Conservation (phyloP, 2,329 filamentous ascomycete genomes). For the Colletotrichum sp. region DNA sequence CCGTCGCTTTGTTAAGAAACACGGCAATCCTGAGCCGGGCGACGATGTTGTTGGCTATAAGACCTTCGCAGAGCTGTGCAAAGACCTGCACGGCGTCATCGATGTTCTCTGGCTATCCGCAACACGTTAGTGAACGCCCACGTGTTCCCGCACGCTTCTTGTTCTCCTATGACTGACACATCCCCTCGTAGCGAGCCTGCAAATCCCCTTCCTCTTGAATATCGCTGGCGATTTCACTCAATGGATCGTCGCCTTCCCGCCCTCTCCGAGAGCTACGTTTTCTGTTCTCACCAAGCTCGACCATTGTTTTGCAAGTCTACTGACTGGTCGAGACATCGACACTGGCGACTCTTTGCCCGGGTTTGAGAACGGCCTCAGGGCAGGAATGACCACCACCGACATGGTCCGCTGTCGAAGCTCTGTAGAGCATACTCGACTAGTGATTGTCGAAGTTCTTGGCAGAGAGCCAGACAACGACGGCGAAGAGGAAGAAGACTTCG, state of each 20-base stretch:
- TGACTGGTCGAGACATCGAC: conserved; percentile 70
- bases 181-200: conserved; percentile 68
- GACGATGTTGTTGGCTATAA: conserved; percentile 59
- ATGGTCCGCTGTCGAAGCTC: conserved; percentile 87
- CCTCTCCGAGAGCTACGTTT: conserved; percentile 73
- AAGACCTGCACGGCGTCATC: conserved; percentile 75
- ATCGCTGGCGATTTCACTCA: conserved; percentile 75
- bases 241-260: conserved; percentile 75
- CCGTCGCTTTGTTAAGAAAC: conserved; percentile 66
- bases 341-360: conserved; percentile 72
- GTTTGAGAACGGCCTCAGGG: conserved; percentile 64
- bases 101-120: conserved; percentile 87
- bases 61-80: conserved; percentile 72
- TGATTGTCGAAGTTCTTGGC: conserved; percentile 72
- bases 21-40: conserved; percentile 46
- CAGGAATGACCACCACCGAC: conserved; percentile 78
- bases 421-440: conserved; percentile 75
- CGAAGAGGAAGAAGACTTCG: conserved; percentile 36
- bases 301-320: conserved; percentile 78
- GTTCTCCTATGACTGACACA: not conserved
- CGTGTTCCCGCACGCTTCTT: not conserved
- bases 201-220: conserved; percentile 83
- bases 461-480: conserved; percentile 34
- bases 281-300: conserved; percentile 79
- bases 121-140: conserved; percentile 69